Conservation (phyloP, 208 protist species). For the Balamuthia mandrillaris region DNA sequence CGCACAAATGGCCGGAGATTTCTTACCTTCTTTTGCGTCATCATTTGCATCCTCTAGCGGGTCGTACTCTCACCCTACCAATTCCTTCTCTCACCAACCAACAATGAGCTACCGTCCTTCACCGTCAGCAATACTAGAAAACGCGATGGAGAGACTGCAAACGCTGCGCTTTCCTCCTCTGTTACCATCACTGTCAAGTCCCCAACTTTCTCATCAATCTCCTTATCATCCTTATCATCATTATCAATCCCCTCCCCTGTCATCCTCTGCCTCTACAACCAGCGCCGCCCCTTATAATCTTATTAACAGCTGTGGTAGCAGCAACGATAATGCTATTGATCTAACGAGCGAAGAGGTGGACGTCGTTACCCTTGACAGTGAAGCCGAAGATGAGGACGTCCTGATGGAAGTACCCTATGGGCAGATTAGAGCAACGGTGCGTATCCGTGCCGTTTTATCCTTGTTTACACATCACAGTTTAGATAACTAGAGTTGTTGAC, state of each 20-base stretch:
- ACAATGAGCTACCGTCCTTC: background rate
- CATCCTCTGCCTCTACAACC: background rate
- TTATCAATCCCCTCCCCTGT: background rate
- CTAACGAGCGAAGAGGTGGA: background rate
- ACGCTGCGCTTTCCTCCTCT: no score
- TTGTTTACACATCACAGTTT: background rate
- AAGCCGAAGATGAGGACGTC: background rate
- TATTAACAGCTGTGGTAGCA: background rate
- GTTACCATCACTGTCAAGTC: no score
- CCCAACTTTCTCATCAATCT: background rate
- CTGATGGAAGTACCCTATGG: conserved; percentile 8
- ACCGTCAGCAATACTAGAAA: background rate
- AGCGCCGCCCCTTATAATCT: background rate
- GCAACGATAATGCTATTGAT: background rate
- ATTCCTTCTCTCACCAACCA: background rate
- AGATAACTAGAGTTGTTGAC: background rate
- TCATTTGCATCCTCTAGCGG: background rate
- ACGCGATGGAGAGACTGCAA: no score
- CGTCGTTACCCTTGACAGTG: background rate
- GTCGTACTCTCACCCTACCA: background rate
- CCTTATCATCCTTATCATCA: no score
- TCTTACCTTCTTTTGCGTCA: background rate
- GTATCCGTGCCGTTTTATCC: background rate
- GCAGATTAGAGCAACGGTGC: background rate
- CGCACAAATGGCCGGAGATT: no score